Evolutionary conservation across 805 yeast genomes (phyloP).

Genomic region (Teunomyces gatunensis): DNA sequence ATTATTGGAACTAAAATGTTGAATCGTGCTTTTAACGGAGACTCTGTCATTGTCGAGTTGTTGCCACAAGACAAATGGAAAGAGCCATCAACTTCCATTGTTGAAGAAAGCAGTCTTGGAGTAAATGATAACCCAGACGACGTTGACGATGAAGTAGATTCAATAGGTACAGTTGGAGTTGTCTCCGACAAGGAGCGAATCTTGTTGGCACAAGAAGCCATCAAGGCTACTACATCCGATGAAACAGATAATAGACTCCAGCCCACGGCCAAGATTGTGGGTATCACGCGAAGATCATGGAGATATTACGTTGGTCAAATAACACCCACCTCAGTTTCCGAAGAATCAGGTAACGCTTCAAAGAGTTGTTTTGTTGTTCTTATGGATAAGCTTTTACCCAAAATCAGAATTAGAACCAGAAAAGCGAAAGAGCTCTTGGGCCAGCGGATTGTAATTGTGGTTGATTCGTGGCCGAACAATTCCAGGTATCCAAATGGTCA

Average conservation of each 20-base stretch:
- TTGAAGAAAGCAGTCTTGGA: slow-evolving; percentile 70
- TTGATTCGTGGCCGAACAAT: slow-evolving; percentile 87
- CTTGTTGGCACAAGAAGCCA: slow-evolving; percentile 74
- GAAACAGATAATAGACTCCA: slow-evolving; percentile 49
- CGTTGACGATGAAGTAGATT: slow-evolving; percentile 29
- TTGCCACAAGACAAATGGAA: slow-evolving; percentile 87
- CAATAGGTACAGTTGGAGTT: slow-evolving; percentile 21
- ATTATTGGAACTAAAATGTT: slow-evolving; percentile 79
- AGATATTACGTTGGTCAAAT: slow-evolving; percentile 94
- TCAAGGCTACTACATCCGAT: slow-evolving; percentile 48
- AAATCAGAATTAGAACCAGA: slow-evolving; percentile 82
- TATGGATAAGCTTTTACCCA: slow-evolving; percentile 88
- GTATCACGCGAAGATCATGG: slow-evolving; percentile 89
- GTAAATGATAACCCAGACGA: slow-evolving; percentile 57
- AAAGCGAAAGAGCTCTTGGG: slow-evolving; percentile 81
- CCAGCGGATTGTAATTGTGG: slow-evolving; percentile 85
- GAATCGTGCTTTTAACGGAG: slow-evolving; percentile 91
- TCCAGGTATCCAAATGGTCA: slow-evolving; percentile 93
- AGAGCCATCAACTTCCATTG: slow-evolving; percentile 72
- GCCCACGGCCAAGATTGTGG: slow-evolving; percentile 94
- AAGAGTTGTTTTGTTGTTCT: slow-evolving; percentile 80
- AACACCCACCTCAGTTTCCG: slow-evolving; percentile 67
- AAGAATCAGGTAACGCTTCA: slow-evolving; percentile 58
- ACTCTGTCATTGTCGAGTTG: slow-evolving; percentile 84
- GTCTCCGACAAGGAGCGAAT: slow-evolving; percentile 71